Base-by-base conservation (phyloP, 306 rosid species). In the Trifolium repens region DNA sequence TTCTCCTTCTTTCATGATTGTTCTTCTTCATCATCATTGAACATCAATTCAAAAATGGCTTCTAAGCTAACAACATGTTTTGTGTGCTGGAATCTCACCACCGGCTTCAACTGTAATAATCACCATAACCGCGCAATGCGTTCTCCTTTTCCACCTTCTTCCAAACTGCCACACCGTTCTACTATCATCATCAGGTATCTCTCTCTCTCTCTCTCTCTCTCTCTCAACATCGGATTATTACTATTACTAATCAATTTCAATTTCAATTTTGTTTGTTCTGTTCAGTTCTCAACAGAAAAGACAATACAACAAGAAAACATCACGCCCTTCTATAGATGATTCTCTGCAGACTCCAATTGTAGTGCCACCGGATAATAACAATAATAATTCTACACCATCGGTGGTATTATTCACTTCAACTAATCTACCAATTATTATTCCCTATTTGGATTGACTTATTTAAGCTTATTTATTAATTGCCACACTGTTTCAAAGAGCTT, bases 241-340 rank as follows among this genome's bases (percentile, higher is more conserved):
- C 24, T 22, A 22, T 22, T 22, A 22, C 24, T 22, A 22, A 22
- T 22, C 24, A 22, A 22, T 22, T 22, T 22, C 24, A 22, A 22
- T 22, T 22, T 22, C 1, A 1, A 0, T 22, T 22, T 32, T 65
- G 24, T 72, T 30, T 61, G 32, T 14, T 67, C 30, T 78, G 3
- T 60, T 78, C 89, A 90, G 99, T 81, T 84, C 96, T 17, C 84
- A 80, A 64, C 80, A 74, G 40, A 92, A 84, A 85, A 88, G 81
- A 79, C 87, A 81, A 12, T 87, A 87, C 12, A 42, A 81, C 77
- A 89, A 84, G 91, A 93, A 89, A 75, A 24, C 84, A 69, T 81
- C 86, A 15, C 87, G 7, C 69, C 72, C 88, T 76, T 77, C 88
- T 3, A 55, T 64, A 6, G 87, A 91, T 9, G 76, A 69, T 69